phyloP scores from a whole-genome alignment of 257 asterid genomes.

The Salvia miltiorrhiza region DNA sequence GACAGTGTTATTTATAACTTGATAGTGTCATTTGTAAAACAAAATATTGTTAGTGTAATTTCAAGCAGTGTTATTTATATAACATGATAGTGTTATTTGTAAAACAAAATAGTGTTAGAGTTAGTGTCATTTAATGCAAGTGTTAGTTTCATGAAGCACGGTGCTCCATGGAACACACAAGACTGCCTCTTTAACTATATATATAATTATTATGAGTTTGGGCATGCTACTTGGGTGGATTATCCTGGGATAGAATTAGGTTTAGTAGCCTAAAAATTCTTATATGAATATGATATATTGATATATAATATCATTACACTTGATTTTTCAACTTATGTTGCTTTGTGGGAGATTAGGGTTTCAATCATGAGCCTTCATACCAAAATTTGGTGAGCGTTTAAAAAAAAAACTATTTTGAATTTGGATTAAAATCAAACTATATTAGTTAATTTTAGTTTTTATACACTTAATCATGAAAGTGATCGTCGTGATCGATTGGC shows the following conservation, averaged over 20 bases:
- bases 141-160: too few species aligned
- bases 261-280: slow-evolving; percentile 3
- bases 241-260: not conserved
- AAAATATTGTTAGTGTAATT: too few species aligned
- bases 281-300: not conserved
- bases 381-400: not conserved
- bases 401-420: not conserved
- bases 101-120: too few species aligned
- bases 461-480: not conserved
- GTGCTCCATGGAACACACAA: too few species aligned
- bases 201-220: not conserved
- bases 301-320: slow-evolving; percentile 15
- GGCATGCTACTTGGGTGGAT: slow-evolving; percentile 26
- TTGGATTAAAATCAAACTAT: too few species aligned
- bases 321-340: slow-evolving; percentile 6
- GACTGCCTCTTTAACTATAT: too few species aligned
- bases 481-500: not conserved
- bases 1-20: too few species aligned
- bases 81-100: too few species aligned
- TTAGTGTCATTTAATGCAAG: too few species aligned
- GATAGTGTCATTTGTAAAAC: too few species aligned
- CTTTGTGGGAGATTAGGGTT: slow-evolving; percentile 21
- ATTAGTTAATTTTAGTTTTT: too few species aligned
- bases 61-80: too few species aligned
- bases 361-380: slow-evolving; percentile 14